phyloP scores from a whole-genome alignment of 2,329 filamentous ascomycete species.

The Intubia oerlemansii region DNA sequence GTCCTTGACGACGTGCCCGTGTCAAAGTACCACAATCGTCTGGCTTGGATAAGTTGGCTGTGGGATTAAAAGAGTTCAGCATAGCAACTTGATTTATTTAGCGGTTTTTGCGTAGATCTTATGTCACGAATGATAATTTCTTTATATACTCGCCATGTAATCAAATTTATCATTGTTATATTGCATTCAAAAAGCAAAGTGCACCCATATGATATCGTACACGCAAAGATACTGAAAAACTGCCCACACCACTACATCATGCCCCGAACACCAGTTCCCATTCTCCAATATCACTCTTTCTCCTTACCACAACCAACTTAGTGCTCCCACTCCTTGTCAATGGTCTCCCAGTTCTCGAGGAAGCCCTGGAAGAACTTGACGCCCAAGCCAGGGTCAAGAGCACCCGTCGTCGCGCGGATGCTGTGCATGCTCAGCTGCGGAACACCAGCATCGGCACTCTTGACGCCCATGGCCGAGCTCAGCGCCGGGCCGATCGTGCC shows the following conservation, averaged over 20 bases:
- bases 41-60: conserved; percentile 2
- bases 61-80: no score
- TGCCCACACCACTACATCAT: not conserved
- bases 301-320: no score
- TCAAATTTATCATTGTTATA: no score
- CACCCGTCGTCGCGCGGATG: conserved; percentile 72
- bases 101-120: no score
- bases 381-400: conserved; percentile 68
- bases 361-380: conserved; percentile 81
- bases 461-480: conserved; percentile 57
- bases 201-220: no score
- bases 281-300: not conserved
- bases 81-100: no score
- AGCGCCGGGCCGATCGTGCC: conserved; percentile 93
- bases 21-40: not conserved
- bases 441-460: conserved; percentile 72
- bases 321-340: conserved; percentile 54
- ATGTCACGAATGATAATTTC: no score
- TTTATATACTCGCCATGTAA: no score
- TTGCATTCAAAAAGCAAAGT: no score
- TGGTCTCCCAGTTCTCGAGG: conserved; percentile 64
- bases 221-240: not conserved
- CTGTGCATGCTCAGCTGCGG: conserved; percentile 89
- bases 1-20: conserved; percentile 6
- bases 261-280: no score